These are phyloP conservation scores for Salix exigua DNA, from an alignment of 345 rosid genomes.

Conservation along the genomic window DNA sequence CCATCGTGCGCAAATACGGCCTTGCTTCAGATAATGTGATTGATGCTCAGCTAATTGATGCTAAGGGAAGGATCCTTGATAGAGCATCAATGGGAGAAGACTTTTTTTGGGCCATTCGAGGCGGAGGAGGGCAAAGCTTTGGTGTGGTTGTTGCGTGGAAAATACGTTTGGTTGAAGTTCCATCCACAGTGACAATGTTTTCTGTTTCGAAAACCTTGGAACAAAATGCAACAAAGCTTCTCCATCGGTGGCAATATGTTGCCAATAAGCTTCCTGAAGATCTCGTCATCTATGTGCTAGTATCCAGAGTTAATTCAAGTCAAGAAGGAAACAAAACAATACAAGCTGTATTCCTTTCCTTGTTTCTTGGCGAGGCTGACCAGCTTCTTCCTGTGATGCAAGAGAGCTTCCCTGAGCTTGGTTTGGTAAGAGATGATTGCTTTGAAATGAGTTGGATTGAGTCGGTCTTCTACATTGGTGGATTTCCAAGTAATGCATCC, in stretches of 20 bases:
- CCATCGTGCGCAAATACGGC: background rate
- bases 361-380: constrained; percentile 36
- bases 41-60: background rate
- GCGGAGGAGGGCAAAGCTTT: constrained; percentile 73
- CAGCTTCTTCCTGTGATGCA: constrained; percentile 30
- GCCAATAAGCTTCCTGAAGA: constrained; percentile 42
- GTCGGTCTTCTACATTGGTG: background rate
- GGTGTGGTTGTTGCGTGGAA: constrained; percentile 57
- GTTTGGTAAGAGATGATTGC: background rate
- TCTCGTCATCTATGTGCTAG: constrained; percentile 36
- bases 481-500: background rate
- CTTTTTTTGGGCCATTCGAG: constrained; percentile 49
- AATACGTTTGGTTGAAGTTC: constrained; percentile 1
- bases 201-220: background rate
- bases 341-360: constrained; percentile 19
- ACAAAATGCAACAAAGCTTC: background rate
- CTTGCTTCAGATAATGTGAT: background rate
- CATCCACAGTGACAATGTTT: background rate
- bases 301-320: constrained; percentile 22
- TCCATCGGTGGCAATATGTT: background rate
- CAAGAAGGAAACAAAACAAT: constrained; percentile 25
- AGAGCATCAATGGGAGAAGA: background rate
- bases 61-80: background rate
- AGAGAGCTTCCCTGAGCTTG: constrained; percentile 28
- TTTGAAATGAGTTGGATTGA: background rate